Base-by-base conservation (phyloP, 2,329 filamentous ascomycete genomes). In the Ophiostoma quercus region DNA sequence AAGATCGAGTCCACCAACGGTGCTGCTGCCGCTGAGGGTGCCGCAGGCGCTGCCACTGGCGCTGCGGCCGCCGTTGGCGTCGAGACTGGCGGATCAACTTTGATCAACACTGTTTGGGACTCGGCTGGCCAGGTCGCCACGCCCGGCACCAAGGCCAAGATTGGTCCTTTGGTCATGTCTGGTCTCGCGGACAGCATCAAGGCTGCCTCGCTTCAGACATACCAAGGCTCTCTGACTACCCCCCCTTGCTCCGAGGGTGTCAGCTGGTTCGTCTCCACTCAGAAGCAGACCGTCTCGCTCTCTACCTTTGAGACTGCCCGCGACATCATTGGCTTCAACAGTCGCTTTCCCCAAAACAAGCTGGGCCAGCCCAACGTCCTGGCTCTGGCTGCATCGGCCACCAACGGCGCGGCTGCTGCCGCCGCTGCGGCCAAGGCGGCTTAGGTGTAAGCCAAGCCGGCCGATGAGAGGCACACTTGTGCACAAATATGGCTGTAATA, bases 221-320 rank as follows among this genome's bases (percentile, higher is more conserved):
- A 84, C 76, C 75, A 78, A 2, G 82, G 82, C 34, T 84, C 82
- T 3, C 77, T 84, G 47, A 84, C 83, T 14, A 84, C 82, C 9
- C 82, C 83, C 25, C 83, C 82, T 2, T 84, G 83, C 77, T 77
- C 77, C 16, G 82, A 84, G 74, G 79, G 78, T 29, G 82, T 84
- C 39, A 75, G 75, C 71, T 84, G 83, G 83, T 79, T 82, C 68
- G 82, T 84, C 8, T 78, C 80, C n/a, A 80, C 81, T 3, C 75
- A 80, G 69, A 79, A 78, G 67, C 78, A 83, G 41, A 71, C 74
- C 60, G 73, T 84, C 57, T 78, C 79, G 4, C 74, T 77, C 9
- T 66, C 75, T 12, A 80, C 80, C 16, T 83, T 81, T 72, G 73
- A 75, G 65, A 76, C 75, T 66, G 81, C 77, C 19, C 79, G 80